Percentiles rank a stretch among this genome's conserved stretches.
phyloP scores from a whole-genome alignment of 2,329 filamentous ascomycete genomes.

The Alternaria solani region DNA sequence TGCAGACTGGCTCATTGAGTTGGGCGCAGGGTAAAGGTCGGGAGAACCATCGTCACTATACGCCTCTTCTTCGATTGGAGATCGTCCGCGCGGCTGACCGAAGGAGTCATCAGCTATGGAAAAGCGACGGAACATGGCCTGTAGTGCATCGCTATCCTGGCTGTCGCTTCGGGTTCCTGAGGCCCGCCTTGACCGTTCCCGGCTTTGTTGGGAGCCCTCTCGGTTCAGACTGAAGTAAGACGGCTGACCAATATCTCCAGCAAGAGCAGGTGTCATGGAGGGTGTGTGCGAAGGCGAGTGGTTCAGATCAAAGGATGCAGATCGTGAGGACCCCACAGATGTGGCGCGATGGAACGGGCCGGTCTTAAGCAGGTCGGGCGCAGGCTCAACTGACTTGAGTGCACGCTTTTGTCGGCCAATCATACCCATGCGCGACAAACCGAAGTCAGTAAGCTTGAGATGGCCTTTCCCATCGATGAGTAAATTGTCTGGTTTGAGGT shows the following conservation, averaged over 20 bases:
- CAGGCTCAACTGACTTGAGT: conserved; percentile 78
- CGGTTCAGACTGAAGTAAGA: conserved; percentile 88
- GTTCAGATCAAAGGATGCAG: conserved; percentile 87
- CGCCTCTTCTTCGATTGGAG: conserved; percentile 76
- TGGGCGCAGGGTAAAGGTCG: conserved; percentile 74
- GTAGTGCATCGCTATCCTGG: conserved; percentile 84
- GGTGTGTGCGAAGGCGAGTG: conserved; percentile 87
- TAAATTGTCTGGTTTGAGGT: conserved; percentile 96
- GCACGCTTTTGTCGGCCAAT: conserved; percentile 96
- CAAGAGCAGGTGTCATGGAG: conserved; percentile 80
- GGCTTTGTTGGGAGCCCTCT: conserved; percentile 62
- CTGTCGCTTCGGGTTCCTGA: conserved; percentile 92
- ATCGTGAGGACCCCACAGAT: conserved; percentile 89
- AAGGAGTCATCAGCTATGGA: conserved; percentile 56
- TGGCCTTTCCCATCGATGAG: conserved; percentile 97
- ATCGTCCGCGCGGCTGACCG: conserved; percentile 56
- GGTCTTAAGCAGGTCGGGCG: conserved; percentile 89
- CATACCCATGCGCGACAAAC: conserved; percentile 94
- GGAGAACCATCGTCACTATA: conserved; percentile 79
- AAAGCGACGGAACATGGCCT: conserved; percentile 82
- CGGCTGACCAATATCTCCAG: conserved; percentile 75
- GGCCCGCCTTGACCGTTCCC: conserved; percentile 70
- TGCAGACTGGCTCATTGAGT: conserved; percentile 61
- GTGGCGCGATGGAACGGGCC: conserved; percentile 87
- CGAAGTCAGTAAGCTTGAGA: conserved; percentile 96